phyloP scores from a whole-genome alignment of 305 asterid genomes.

The Andrographis paniculata region DNA sequence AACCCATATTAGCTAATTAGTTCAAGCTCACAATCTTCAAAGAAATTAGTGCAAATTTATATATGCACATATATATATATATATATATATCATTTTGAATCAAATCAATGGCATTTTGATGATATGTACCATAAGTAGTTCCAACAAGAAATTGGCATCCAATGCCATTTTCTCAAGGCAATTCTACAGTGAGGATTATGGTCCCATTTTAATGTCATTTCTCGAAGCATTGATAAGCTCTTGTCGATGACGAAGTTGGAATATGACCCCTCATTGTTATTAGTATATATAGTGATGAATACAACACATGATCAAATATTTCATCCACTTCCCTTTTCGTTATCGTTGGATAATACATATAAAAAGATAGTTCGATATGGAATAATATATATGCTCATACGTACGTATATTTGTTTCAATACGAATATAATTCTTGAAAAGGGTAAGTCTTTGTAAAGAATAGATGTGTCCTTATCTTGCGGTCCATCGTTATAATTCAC shows the following conservation, averaged over 20 bases:
- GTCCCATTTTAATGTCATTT: conserved; percentile 17
- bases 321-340: conserved; percentile 15
- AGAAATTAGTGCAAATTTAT: too few species aligned
- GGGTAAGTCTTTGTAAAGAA: not conserved
- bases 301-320: conserved; percentile 21
- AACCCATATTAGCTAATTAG: too few species aligned
- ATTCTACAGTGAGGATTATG: conserved; percentile 22
- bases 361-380: too few species aligned
- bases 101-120: not conserved
- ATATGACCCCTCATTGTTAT: conserved; percentile 22
- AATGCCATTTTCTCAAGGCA: conserved; percentile 22
- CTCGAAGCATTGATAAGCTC: conserved; percentile 18
- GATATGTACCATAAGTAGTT: conserved; percentile 13
- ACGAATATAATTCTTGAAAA: conserved; percentile 23
- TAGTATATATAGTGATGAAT: conserved; percentile 12
- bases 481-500: not conserved
- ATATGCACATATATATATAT: too few species aligned
- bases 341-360: conserved; percentile 11
- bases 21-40: too few species aligned
- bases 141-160: conserved; percentile 20
- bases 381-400: conserved; percentile 4
- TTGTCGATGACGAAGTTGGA: conserved; percentile 21
- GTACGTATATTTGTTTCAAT: conserved; percentile 17
- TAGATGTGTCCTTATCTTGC: not conserved
- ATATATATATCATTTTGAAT: too few species aligned